Base-by-base conservation (phyloP, 2,329 filamentous ascomycete species). In the Colletotrichum magnum region DNA sequence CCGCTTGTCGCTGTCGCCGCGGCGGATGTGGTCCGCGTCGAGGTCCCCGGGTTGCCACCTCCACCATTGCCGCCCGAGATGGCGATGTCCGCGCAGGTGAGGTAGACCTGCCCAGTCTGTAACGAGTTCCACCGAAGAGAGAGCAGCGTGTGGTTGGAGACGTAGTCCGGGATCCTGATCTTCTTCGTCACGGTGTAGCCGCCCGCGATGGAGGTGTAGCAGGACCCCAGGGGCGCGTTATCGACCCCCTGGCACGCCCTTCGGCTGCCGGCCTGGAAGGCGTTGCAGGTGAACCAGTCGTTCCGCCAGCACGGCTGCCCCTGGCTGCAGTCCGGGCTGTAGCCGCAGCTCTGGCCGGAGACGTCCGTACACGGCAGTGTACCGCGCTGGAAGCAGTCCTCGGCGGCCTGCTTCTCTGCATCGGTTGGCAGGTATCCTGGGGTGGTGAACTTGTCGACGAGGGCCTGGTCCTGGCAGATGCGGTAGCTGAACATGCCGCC, bases 401-500 rank as follows among this genome's bases (percentile, higher is more conserved):
- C 86, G 0, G 85, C 86, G 0, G 78, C 83, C 73, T 88, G 81
- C 75, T 88, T 88, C 78, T 88, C 86, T 0, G 75, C 83, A 0
- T 83, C 76, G 2, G 84, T 88, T 0, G 86, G 86, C 3, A 84
- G 71, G 69, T 87, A 86, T 7, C 73, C 74, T 0, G 84, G 80
- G 1, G 82, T 81, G 2, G 87, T 75, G 72, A 88, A 83, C 71
- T 84, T 84, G 77, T 87, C 80, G 36, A 88, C 83, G 0, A 88
- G 75, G 0, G 75, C 77, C 71, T 88, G 85, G 71, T 88, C 78
- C 70, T 85, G 81, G 72, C 86, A 88, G 70, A 88, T 83, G 10
- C 86, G 84, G 74, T 87, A 88, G 72, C 76, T 81, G 75, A 87
- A 88, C 85, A 88, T 88, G 75, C 86, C 86, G 28, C 86, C 85